phyloP scores from a whole-genome alignment of 1,139 yeast genomes.

The Scheffersomyces segobiensis region DNA sequence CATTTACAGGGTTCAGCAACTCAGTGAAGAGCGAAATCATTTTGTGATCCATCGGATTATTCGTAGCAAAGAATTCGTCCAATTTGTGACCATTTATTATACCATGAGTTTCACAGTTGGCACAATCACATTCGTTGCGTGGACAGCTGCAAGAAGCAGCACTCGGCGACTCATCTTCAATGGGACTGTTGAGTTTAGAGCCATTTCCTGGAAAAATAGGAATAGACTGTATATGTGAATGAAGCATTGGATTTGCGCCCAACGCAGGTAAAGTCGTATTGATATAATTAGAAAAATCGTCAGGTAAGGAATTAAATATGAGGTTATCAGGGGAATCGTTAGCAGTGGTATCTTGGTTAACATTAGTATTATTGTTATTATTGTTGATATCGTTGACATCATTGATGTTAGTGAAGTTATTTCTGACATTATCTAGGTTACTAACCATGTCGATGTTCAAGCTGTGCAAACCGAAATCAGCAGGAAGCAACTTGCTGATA shows the following conservation, averaged over 20 bases:
- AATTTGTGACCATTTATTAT: conserved; percentile 50
- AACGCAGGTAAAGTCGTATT: neutral
- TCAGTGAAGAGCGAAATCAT: neutral
- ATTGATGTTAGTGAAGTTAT: neutral
- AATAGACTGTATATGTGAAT: neutral
- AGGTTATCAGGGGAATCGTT: neutral
- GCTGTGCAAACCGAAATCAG: conserved; percentile 2
- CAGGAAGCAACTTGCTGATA: conserved; percentile 8
- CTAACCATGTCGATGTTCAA: neutral
- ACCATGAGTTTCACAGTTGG: conserved; percentile 56
- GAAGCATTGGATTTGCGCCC: neutral
- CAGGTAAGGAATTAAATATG: neutral
- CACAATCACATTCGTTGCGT: conserved; percentile 48
- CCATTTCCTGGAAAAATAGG: conserved; percentile 1
- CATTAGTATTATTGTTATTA: neutral
- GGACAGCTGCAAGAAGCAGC: conserved; percentile 42
- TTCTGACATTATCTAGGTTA: neutral
- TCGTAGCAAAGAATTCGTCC: conserved; percentile 29
- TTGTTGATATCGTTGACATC: conserved; percentile 4
- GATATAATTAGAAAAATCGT: neutral
- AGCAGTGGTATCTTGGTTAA: neutral
- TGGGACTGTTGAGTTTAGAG: conserved; percentile 5
- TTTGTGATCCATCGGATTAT: neutral
- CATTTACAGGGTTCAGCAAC: neutral
- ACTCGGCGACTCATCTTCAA: conserved; percentile 14